Conservation (phyloP, 1,284 basidiomycete genomes). For the Dichomitus squalens region DNA sequence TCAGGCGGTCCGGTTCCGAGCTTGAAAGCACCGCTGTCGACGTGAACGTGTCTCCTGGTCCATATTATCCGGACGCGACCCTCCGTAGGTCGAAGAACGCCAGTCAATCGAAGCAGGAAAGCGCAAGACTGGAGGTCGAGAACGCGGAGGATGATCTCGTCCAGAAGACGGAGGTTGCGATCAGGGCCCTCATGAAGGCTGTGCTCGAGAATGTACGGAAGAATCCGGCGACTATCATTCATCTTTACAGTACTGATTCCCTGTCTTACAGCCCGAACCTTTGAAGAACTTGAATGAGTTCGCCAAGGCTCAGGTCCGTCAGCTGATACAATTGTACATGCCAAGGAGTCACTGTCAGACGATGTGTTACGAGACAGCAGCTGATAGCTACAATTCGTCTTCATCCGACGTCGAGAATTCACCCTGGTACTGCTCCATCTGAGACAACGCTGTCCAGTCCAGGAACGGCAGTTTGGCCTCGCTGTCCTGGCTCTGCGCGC, state of each 20-base stretch:
- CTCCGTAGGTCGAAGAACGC: conserved; percentile 75
- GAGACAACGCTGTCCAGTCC: too few species aligned
- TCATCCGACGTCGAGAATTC: too few species aligned
- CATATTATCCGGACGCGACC: background rate
- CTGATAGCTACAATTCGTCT: too few species aligned
- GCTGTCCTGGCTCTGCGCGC: too few species aligned
- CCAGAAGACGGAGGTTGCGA: conserved; percentile 96
- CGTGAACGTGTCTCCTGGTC: background rate
- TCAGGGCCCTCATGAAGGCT: conserved; percentile 97
- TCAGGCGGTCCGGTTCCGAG: conserved; percentile 72
- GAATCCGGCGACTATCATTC: conserved; percentile 43
- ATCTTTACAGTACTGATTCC: background rate
- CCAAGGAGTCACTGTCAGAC: too few species aligned
- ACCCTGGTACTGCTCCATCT: too few species aligned
- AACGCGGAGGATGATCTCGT: conserved; percentile 96
- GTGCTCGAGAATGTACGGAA: conserved; percentile 89
- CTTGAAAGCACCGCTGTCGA: background rate
- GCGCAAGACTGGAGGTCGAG: conserved; percentile 88
- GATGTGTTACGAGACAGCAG: too few species aligned
- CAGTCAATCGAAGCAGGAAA: conserved; percentile 78
- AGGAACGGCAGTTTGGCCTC: too few species aligned
- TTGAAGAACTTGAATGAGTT: conserved; percentile 93
- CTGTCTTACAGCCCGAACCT: conserved; percentile 78
- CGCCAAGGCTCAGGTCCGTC: conserved; percentile 77
- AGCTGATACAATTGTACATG: too few species aligned